Evolutionary conservation across 345 rosid species (phyloP).

Genomic region (Linum tenue): DNA sequence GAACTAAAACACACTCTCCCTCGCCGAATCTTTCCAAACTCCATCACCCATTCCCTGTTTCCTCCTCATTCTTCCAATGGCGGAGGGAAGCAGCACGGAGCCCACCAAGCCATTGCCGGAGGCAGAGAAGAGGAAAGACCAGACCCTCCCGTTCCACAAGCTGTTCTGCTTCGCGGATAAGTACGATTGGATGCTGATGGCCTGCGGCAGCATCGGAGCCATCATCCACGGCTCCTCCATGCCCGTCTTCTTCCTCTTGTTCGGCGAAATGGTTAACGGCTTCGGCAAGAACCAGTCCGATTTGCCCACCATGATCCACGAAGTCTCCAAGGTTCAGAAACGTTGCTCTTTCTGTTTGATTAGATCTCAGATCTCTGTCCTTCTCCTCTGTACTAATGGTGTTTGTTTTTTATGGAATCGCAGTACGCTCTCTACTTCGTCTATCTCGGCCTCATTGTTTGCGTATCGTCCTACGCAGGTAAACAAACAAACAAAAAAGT

Average conservation of each 20-base stretch:
- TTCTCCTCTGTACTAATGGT: conserved; percentile 6
- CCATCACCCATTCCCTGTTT: not conserved
- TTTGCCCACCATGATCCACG: conserved; percentile 79
- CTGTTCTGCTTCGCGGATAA: conserved; percentile 95
- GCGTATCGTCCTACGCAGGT: conserved; percentile 98
- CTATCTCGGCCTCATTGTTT: conserved; percentile 90
- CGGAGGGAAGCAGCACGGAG: conserved; percentile 48
- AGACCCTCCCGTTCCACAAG: conserved; percentile 80
- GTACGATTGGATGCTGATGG: conserved; percentile 72
- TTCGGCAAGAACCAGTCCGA: conserved; percentile 94
- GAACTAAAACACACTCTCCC: not conserved
- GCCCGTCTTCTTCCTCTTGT: conserved; percentile 93
- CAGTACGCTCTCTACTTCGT: conserved; percentile 96
- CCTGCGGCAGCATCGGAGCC: conserved; percentile 76
- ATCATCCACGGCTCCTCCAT: conserved; percentile 88
- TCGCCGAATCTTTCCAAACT: not conserved
- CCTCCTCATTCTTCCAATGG: conserved; percentile 28
- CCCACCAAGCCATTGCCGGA: conserved; percentile 44
- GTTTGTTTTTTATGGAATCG: conserved; percentile 16
- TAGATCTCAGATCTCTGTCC: conserved; percentile 46
- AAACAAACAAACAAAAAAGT: not conserved
- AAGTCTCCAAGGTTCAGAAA: conserved; percentile 63
- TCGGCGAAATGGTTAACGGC: conserved; percentile 98
- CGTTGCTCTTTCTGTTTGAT: not conserved
- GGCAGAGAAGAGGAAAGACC: conserved; percentile 93